Evolutionary conservation across 345 rosid genomes (phyloP).

Genomic region (Ceriops decandra): DNA sequence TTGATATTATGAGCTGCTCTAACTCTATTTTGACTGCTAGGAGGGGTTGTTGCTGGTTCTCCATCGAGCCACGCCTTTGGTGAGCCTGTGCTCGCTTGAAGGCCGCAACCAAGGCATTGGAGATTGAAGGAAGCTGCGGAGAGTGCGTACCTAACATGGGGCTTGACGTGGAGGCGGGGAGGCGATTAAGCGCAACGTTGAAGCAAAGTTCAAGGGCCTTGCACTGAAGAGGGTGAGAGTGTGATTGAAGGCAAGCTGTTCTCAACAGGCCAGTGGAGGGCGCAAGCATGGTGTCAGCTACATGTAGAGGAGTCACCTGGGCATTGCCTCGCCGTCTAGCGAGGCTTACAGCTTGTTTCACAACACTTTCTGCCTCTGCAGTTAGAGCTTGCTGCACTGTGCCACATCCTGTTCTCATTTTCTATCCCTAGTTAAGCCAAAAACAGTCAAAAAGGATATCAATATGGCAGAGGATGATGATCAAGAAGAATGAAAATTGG

Average conservation of each 20-base stretch:
- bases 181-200: conserved; percentile 74
- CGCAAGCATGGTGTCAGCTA: conserved; percentile 59
- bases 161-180: conserved; percentile 46
- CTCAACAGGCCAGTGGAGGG: conserved; percentile 49
- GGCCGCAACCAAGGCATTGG: conserved; percentile 73
- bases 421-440: neutral
- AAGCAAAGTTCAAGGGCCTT: conserved; percentile 77
- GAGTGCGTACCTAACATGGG: conserved; percentile 38
- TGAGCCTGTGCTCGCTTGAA: conserved; percentile 80
- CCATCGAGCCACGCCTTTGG: conserved; percentile 67
- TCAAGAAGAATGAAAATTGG: conserved; percentile 11
- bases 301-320: conserved; percentile 49
- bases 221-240: conserved; percentile 64
- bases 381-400: conserved; percentile 32
- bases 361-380: conserved; percentile 27
- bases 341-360: conserved; percentile 28
- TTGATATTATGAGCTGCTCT: conserved; percentile 66
- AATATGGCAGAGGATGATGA: neutral
- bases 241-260: conserved; percentile 69
- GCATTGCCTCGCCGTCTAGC: conserved; percentile 31
- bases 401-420: conserved; percentile 35
- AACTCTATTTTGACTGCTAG: conserved; percentile 59
- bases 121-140: conserved; percentile 47
- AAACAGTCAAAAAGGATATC: neutral
- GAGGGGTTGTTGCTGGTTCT: conserved; percentile 65